Evolutionary conservation across 2,329 filamentous ascomycete genomes (phyloP), one percentile per base, ranked within the genome.

Genomic region (Bisporella sp.): DNA sequence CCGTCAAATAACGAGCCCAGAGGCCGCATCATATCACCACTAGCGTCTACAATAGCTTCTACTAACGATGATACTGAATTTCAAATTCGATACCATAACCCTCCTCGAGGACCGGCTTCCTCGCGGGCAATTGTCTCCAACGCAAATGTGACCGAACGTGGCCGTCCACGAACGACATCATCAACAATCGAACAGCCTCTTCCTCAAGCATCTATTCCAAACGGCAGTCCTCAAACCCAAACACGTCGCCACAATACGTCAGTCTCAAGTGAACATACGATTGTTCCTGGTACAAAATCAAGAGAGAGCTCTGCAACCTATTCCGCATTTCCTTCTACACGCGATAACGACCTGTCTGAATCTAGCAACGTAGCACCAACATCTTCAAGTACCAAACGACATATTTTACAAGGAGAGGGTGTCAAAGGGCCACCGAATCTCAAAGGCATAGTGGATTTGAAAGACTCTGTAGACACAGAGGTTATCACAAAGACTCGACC

Each of bases 381-480:
- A 21, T 21, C 21, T 21, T 21, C 21, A 21, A 21, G 21, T 21
- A 21, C 21, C 46, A 43, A 52, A 29, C 31, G 29, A 21, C 7
- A 50, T 4, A 37, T 32, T 31, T 31, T 44, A 46, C 31, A 49
- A 50, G 52, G 46, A 33, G 49, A 49, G 48, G 47, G 54, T 8
- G 43, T 57, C 8, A 49, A 58, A 41, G 53, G 50, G 29, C 44
- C 56, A 11, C 47, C 54, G 4, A 59, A 54, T 45, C 50, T 63
- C 5, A 53, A 62, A 21, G 57, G 53, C 7, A 49, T 62, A 28
- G 59, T 64, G 12, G 60, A 64, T 47, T 47, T 62, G 33, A 58
- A 40, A 7, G 54, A 62, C 41, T 59, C 60, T 21, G 35, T 37
- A 9, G 62, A 65, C 48, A 65, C 59, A 31, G 56, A 62, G 42